These are phyloP conservation scores for Kwoniella shivajii DNA, from an alignment of 1,284 basidiomycete genomes.

Conservation along the genomic window DNA sequence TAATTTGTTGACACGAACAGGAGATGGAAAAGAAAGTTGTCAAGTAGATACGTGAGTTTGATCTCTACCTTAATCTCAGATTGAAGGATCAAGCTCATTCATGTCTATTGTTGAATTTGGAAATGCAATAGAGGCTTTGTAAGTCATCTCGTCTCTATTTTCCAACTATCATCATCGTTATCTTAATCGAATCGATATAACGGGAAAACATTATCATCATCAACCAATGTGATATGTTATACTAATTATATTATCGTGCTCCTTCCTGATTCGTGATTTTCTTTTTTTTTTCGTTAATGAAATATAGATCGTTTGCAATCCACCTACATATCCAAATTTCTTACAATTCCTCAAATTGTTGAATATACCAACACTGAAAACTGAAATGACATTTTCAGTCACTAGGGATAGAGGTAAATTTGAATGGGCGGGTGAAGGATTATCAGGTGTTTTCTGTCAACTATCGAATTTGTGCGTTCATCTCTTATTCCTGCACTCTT, in stretches of 20 bases:
- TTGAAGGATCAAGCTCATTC: too few relatives aligned
- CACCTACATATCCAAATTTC: slow-evolving; percentile 79
- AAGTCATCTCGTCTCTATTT: too few relatives aligned
- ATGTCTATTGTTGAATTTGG: too few relatives aligned
- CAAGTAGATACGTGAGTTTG: slow-evolving; percentile 68
- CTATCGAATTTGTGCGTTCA: slow-evolving; percentile 61
- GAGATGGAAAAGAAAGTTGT: slow-evolving; percentile 57
- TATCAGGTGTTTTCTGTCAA: slow-evolving; percentile 69
- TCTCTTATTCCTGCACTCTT: too few relatives aligned
- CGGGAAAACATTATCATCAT: too few relatives aligned
- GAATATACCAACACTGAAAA: slow-evolving; percentile 60
- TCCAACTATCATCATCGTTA: too few relatives aligned
- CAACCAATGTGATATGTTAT: too few relatives aligned
- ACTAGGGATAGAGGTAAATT: slow-evolving; percentile 68
- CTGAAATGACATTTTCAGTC: slow-evolving; percentile 78
- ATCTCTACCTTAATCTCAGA: background rate
- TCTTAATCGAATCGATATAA: too few relatives aligned
- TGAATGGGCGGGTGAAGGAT: slow-evolving; percentile 72
- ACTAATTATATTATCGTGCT: too few relatives aligned
- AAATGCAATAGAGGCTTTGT: slow-evolving; percentile 50
- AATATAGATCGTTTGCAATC: slow-evolving; percentile 73
- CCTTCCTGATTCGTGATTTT: too few relatives aligned
- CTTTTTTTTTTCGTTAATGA: background rate
- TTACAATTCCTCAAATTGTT: slow-evolving; percentile 67
- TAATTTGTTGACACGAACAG: slow-evolving; percentile 16